Evolutionary conservation across 2,329 filamentous ascomycete species (phyloP), one percentile per base, ranked within the genome.

Genomic region (Trichoderma arundinaceum): DNA sequence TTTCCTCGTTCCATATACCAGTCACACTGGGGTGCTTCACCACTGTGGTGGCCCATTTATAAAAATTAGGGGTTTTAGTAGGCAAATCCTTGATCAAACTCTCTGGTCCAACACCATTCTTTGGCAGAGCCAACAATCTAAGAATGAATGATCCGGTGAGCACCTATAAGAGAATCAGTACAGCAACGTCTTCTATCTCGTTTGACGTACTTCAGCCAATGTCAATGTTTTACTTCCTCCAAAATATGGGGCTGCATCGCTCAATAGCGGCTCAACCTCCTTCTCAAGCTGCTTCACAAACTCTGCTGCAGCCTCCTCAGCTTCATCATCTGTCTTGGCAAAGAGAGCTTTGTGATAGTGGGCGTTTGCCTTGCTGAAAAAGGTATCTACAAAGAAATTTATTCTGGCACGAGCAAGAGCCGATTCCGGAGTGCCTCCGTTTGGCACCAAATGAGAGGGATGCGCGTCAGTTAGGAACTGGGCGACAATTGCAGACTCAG

Each of bases 251-350:
- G 74, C 78, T 0, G 82, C 82, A 61, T 82, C 79, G 2, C 72
- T 72, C 32, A 96, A 79, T 43, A 92, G 77, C 1, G 90, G 90
- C 77, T 94, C 92, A 64, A 95, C 79, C 72, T 94, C 90, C 78
- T 90, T 92, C 61, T 82, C 80, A 1, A 91, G 77, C 1, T 80
- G 80, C 1, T 80, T 81, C 3, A 90, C 78, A n/a, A 86, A 78
- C 8, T 83, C 83, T 22, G 83, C 77, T 0, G 76, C 79, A 3
- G 84, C 73, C 2, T 77, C 78, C 1, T 83, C 80, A 5, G 81
- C 80, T 53, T 88, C 87, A 6, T 78, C 82, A 1, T 82, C 80
- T 0, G 77, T 78, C 53, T 81, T 78, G 0, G 84, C 79, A 5
- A 80, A 75, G n/a, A 86, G 67, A 12, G 81, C 74, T 67, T 82